These are phyloP conservation scores for Apiotrichum siamense DNA, from an alignment of 1,284 basidiomycete species.

Conservation along the genomic window DNA sequence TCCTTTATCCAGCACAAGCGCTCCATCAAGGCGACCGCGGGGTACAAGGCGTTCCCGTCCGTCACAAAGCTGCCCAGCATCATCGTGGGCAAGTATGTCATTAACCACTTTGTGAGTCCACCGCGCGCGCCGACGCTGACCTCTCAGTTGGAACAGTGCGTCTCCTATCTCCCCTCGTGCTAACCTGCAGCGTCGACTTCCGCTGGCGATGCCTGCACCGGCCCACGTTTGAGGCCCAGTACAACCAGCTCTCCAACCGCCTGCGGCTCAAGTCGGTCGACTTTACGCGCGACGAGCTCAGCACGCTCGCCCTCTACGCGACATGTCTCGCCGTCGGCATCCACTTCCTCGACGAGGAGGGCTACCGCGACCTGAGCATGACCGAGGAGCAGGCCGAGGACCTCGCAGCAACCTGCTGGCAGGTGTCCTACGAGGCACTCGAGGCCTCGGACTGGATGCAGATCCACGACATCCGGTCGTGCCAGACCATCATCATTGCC, in stretches of 20 bases:
- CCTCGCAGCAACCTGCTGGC: constrained; percentile 27
- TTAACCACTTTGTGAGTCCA: constrained; percentile 15
- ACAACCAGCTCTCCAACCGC: constrained; percentile 13
- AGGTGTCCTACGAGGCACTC: constrained; percentile 20
- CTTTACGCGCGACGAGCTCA: constrained; percentile 17
- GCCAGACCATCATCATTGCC: constrained; percentile 23
- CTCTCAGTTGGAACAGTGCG: constrained; percentile 11
- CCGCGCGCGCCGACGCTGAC: too few species aligned
- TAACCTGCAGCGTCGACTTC: constrained; percentile 11
- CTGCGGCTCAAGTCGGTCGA: constrained; percentile 9
- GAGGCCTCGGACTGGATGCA: constrained; percentile 29
- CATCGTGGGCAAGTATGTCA: constrained; percentile 19
- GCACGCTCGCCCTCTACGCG: constrained; percentile 21
- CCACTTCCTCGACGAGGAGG: constrained; percentile 24
- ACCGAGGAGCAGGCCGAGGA: constrained; percentile 29
- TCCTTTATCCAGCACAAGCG: constrained; percentile 17
- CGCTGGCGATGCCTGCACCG: constrained; percentile 22
- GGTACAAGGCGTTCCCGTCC: constrained; percentile 13
- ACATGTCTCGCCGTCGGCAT: constrained; percentile 21
- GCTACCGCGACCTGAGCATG: constrained; percentile 22
- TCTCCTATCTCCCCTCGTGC: background rate
- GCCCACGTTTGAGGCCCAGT: constrained; percentile 21
- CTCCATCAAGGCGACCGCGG: constrained; percentile 1
- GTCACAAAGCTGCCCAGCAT: constrained; percentile 7
- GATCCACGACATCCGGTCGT: constrained; percentile 21